Base-by-base conservation (phyloP, 805 yeast species). In the Kodamaea neixiangensis region DNA sequence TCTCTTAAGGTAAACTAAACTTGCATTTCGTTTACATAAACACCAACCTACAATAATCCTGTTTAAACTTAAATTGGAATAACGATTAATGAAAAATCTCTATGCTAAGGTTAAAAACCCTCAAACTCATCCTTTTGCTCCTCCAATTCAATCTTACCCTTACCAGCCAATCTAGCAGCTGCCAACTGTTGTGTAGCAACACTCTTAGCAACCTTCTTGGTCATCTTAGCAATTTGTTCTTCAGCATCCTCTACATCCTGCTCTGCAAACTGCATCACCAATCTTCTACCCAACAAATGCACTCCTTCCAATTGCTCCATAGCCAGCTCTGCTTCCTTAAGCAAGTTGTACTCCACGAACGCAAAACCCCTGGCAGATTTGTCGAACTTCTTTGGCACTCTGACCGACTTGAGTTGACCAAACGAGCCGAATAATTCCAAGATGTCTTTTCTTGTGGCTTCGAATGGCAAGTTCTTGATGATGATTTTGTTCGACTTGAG, bases 321-420 rank as follows among this genome's bases (percentile, higher is more conserved):
- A 11, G 98, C 99, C 64, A 78, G 83, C 65, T 87, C 96, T 1
- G 99, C 97, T 69, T 94, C 99, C 67, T 89, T 70, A 18, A 89
- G 79, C 38, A 94, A 74, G 9, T 87, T 75, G 65, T 87, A 94
- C 71, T 94, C 99, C 43, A 96, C 97, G 68, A 94, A 94, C 0
- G 98, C 99, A 76, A 94, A 94, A 66, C 99, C 99, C 66, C 99
- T 84, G 10, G 97, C 96, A 34, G 90, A 80, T 65, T 87, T 88
- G 77, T 94, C 96, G 74, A 93, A 92, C 68, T 94, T 94, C 81
- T 88, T 87, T 29, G 99, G 99, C 45, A 94, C 93, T 64, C 99
- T 84, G 40, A 92, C 97, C 2, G 97, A 88, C 62, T 92, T 89
- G 63, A 94, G 77, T 70, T 89, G 92, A 52, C 99, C 99, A 72